Evolutionary conservation across 176 grass and related monocot species (phyloP), one percentile per base, ranked within the genome.

Genomic region (Leersia perrieri): DNA sequence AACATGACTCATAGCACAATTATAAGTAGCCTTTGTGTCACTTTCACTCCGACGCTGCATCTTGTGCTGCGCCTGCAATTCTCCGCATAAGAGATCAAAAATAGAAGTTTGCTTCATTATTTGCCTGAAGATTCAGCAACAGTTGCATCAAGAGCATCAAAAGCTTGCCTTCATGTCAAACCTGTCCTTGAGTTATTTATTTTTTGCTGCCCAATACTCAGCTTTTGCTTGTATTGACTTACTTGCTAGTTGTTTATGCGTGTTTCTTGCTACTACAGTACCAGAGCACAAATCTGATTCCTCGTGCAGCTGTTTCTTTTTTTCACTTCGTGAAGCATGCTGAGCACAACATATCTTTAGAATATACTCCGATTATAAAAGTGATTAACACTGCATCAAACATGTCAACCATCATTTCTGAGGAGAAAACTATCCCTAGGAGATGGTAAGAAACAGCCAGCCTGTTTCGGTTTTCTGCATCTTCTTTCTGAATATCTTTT

Each of bases 141-240:
- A 11, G 20, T 20, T 63, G 31, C 63, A 79, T 84, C 75, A 84
- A 49, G 68, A 67, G 63, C n/a, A 39, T 53, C 14, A 20, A 33
- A 45, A 63, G 25, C 53, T 18, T 35, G 53, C 23, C 61, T 1
- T 51, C 27, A 49, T 80, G 51, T 74, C 75, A 88, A 69, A 31
- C 60, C 22, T 28, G 1, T 29, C 27, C 47, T n/a, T n/a, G 18
- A 18, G 41, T 76, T 42, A 6, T 74, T 80, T 70, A 49, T 57
- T 38, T 26, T 7, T 81, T 23, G 35, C 42, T 5, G 6, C 3
- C 69, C 82, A 85, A 81, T 75, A 58, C 31, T 58, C 41, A 29
- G 11, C 57, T 70, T 70, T 76, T 77, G 49, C 87, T 89, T 81
- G 64, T 70, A 72, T 81, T 81, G 64, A 89, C 76, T 78, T 84